These are phyloP conservation scores for Blastomyces gilchristii DNA, from an alignment of 2,329 filamentous ascomycete species.

Conservation along the genomic window DNA sequence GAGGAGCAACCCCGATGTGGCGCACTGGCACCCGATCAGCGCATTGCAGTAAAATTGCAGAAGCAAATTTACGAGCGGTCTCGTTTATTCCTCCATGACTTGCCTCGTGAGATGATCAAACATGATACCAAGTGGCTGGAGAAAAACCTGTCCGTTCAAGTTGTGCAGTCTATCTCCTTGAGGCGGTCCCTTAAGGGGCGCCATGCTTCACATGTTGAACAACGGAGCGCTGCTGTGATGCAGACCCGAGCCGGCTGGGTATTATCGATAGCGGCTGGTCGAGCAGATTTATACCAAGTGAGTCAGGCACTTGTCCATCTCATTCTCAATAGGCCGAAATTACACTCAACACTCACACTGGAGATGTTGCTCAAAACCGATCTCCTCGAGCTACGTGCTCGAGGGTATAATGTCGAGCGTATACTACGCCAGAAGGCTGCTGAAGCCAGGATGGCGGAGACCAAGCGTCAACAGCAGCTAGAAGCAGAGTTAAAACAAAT, in stretches of 20 bases:
- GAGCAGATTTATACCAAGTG: conserved; percentile 81
- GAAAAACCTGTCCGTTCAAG: conserved; percentile 66
- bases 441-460: conserved; percentile 78
- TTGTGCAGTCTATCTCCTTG: conserved; percentile 68
- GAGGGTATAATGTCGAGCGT: conserved; percentile 93
- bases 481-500: conserved; percentile 62
- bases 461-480: conserved; percentile 60
- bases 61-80: conserved; percentile 79
- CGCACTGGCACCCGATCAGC: conserved; percentile 54
- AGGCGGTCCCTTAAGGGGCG: conserved; percentile 65
- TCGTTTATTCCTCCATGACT: conserved; percentile 81
- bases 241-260: conserved; percentile 48
- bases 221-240: conserved; percentile 61
- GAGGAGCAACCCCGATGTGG: conserved; percentile 69
- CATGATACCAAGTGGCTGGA: conserved; percentile 88
- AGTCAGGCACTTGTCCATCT: conserved; percentile 76
- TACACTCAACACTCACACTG: conserved; percentile 80
- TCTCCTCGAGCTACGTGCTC: conserved; percentile 66
- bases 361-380: conserved; percentile 84
- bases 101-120: conserved; percentile 65
- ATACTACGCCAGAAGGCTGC: conserved; percentile 81
- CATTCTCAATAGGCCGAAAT: conserved; percentile 69
- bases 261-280: conserved; percentile 64
- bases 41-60: conserved; percentile 56
- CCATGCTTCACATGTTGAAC: conserved; percentile 59